Evolutionary conservation across 2,329 filamentous ascomycete genomes (phyloP), one percentile per base, ranked within the genome.

Genomic region (Ambrosiella xylebori): DNA sequence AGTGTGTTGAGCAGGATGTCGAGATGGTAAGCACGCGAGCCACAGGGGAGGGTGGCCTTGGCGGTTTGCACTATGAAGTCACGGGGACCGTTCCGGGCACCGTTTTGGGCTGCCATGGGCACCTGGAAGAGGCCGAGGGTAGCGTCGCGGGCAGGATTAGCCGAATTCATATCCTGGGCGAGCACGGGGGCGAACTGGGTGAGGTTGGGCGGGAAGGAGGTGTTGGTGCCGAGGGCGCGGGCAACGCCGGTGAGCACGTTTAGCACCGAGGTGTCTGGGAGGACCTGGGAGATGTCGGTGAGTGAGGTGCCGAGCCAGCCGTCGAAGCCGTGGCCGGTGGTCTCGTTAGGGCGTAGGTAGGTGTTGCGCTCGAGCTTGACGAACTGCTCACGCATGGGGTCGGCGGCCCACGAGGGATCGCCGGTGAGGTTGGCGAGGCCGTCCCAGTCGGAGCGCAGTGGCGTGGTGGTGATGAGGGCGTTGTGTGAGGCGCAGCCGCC

Each of bases 81-180:
- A 37, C 79, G 75, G 2, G 77, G 70, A 12, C 79, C 76, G 50
- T 71, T 76, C 37, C 80, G 78, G 51, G 73, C 71, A 56, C 68
- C 71, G n/a, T 73, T 65, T n/a, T 73, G 69, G 61, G 76, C 75
- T 1, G 74, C 71, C 36, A 83, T 65, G 2, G 81, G 80, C 3
- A 85, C 74, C 63, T 84, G 79, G 65, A 76, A 82, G 40, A 77
- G 68, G 1, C 72, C 74, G 44, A 50, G 27, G 15, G 52, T 36
- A 0, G 36, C 9, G 39, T 55, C 57, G 17, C 62, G 62, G 57
- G 58, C 36, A 57, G 67, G 66, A 5, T 63, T 61, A 27, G 67
- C 41, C 12, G 45, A 40, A 12, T 59, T 68, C 5, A 68, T 61
- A 36, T 68, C 66, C 1, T 63, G 61, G 27, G 64, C 59, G 15